These are phyloP conservation scores for Aspergillus novoparasiticus DNA, from an alignment of 2,329 filamentous ascomycete species.

Conservation along the genomic window DNA sequence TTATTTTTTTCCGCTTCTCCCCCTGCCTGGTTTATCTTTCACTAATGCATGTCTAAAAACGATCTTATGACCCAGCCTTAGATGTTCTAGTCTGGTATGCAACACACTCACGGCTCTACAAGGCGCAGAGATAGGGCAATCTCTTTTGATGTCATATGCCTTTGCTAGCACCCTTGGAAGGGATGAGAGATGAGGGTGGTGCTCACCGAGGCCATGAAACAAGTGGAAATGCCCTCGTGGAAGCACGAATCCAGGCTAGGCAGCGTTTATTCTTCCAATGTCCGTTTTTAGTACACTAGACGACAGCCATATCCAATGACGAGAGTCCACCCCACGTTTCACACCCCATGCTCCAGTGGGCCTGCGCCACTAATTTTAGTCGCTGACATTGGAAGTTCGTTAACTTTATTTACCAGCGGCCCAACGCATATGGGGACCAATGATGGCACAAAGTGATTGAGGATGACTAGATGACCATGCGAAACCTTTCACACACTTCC, in stretches of 20 bases:
- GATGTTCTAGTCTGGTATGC: not conserved
- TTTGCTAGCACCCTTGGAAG: not conserved
- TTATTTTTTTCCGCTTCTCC: not conserved
- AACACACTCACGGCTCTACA: not conserved
- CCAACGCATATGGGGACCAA: not conserved
- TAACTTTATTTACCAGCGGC: not conserved
- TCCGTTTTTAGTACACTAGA: too few species aligned
- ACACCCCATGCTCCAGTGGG: not conserved
- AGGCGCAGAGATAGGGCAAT: not conserved
- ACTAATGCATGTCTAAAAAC: not conserved
- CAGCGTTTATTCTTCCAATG: not conserved
- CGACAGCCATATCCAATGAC: not conserved
- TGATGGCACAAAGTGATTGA: not conserved
- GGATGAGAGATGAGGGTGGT: not conserved
- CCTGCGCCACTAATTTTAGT: not conserved
- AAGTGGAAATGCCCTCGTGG: not conserved
- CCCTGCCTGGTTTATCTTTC: not conserved
- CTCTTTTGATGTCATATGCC: not conserved
- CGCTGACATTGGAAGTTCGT: not conserved
- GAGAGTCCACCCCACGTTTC: not conserved
- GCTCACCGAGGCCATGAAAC: not conserved
- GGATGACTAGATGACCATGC: not conserved
- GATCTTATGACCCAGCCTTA: not conserved
- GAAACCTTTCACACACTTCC: not conserved
- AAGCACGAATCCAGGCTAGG: not conserved